phyloP scores from a whole-genome alignment of 1,284 basidiomycete species.

The Ustilago tritici region DNA sequence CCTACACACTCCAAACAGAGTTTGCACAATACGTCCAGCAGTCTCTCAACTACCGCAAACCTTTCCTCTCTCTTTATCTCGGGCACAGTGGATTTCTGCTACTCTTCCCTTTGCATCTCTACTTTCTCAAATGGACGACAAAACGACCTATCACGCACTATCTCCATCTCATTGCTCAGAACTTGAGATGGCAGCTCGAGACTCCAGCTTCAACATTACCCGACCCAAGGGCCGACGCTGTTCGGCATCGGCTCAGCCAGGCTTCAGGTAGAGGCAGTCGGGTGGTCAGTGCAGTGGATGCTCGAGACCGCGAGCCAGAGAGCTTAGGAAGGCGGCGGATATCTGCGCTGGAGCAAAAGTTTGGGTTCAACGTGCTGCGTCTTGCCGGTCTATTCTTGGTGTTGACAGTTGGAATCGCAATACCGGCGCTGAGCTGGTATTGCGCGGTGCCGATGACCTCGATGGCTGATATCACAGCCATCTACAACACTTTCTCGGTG shows the following conservation, averaged over 20 bases:
- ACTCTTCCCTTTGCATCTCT: constrained; percentile 63
- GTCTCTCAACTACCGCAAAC: constrained; percentile 63
- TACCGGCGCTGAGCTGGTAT: constrained; percentile 68
- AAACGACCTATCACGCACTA: constrained; percentile 49
- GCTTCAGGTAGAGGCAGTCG: constrained; percentile 29
- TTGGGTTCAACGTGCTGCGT: constrained; percentile 42
- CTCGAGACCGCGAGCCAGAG: constrained; percentile 8
- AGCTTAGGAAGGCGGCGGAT: constrained; percentile 14
- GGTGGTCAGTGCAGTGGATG: neutral
- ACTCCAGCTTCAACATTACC: constrained; percentile 38
- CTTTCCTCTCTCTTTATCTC: constrained; percentile 63
- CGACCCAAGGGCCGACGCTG: constrained; percentile 31
- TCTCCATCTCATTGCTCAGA: constrained; percentile 56
- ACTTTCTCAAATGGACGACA: constrained; percentile 49
- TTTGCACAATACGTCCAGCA: constrained; percentile 67
- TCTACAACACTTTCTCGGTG: constrained; percentile 69
- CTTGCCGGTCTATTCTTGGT: constrained; percentile 50
- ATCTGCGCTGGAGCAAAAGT: constrained; percentile 32
- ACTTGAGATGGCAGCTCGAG: constrained; percentile 62
- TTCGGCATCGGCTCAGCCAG: constrained; percentile 40
- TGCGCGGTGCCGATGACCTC: constrained; percentile 66
- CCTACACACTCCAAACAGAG: constrained; percentile 68
- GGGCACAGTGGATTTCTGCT: constrained; percentile 64
- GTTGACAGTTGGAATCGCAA: constrained; percentile 63
- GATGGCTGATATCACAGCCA: constrained; percentile 69